phyloP scores from a whole-genome alignment of 352 stramenopile genomes.

The Elongisporangium anandrum region DNA sequence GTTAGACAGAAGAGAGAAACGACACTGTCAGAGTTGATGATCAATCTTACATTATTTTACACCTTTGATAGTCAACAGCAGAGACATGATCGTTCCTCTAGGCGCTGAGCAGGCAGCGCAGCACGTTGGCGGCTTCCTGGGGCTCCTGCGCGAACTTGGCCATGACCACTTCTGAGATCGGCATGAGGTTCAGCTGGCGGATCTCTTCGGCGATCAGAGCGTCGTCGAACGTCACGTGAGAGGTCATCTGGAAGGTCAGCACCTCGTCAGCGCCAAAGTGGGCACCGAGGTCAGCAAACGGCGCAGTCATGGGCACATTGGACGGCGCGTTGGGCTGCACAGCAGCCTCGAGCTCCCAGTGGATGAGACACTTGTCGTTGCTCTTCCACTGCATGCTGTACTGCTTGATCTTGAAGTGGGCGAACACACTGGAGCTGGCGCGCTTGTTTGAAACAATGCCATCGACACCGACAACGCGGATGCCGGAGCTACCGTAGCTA shows the following conservation, averaged over 20 bases:
- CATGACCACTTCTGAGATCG: slow-evolving; percentile 47
- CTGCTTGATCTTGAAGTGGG: slow-evolving; percentile 80
- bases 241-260: slow-evolving; percentile 69
- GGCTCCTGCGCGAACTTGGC: slow-evolving; percentile 50
- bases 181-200: slow-evolving; percentile 64
- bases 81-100: slow-evolving; percentile 5
- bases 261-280: slow-evolving; percentile 45
- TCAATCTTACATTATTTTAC: slow-evolving; percentile 19
- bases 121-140: slow-evolving; percentile 45
- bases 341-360: slow-evolving; percentile 64
- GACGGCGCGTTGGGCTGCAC: slow-evolving; percentile 46
- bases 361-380: slow-evolving; percentile 70
- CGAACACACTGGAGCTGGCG: slow-evolving; percentile 54
- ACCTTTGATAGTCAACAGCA: slow-evolving; percentile 14
- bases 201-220: slow-evolving; percentile 78
- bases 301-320: slow-evolving; percentile 53
- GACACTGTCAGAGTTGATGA: slow-evolving; percentile 1
- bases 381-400: slow-evolving; percentile 79
- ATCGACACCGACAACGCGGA: slow-evolving; percentile 41
- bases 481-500: slow-evolving; percentile 48
- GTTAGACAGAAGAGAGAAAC: background rate
- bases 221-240: slow-evolving; percentile 78
- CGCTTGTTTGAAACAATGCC: slow-evolving; percentile 65
- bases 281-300: slow-evolving; percentile 53
- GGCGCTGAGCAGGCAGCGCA: slow-evolving; percentile 37